These are phyloP conservation scores for Eucalyptus lansdowneana DNA, from an alignment of 345 rosid species.

Conservation along the genomic window DNA sequence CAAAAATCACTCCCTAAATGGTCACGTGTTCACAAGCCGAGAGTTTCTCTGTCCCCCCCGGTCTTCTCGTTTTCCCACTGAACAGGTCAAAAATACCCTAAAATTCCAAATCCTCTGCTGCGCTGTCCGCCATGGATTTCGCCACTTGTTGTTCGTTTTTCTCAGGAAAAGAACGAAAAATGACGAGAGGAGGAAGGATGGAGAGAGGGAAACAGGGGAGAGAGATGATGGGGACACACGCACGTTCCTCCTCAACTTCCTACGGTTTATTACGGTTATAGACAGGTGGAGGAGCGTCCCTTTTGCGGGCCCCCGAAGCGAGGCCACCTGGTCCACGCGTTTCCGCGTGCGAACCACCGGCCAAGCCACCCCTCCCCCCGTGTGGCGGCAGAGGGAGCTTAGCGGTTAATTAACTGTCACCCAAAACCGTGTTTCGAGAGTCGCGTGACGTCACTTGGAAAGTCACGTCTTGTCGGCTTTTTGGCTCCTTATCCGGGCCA, in stretches of 20 bases:
- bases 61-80: neutral
- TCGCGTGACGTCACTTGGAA: neutral
- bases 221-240: neutral
- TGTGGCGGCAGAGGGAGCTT: neutral
- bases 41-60: neutral
- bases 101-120: neutral
- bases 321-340: neutral
- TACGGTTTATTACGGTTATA: neutral
- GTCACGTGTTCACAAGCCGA: neutral
- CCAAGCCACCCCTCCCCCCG: neutral
- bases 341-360: neutral
- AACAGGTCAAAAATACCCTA: neutral
- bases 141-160: neutral
- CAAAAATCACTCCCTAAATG: neutral
- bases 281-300: neutral
- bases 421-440: neutral
- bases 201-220: neutral
- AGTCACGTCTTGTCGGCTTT: neutral
- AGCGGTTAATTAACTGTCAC: neutral
- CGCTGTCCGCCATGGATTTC: neutral
- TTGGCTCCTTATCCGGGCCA: neutral
- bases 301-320: neutral
- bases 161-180: too few relatives aligned
- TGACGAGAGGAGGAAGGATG: neutral
- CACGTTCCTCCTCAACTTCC: neutral